Conservation (phyloP, 257 asterid genomes). For the Solanum commersonii region DNA sequence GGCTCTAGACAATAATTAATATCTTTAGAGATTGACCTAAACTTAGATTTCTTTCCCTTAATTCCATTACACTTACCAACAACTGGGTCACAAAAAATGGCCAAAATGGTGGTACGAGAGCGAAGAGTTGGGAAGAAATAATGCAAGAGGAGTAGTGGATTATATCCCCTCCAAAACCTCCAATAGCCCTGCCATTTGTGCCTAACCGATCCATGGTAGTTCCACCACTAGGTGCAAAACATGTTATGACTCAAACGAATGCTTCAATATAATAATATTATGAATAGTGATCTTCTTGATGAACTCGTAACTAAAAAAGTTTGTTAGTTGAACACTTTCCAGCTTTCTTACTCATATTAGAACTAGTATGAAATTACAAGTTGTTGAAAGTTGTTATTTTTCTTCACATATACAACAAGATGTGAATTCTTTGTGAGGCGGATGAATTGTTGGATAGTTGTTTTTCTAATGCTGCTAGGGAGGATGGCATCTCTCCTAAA, state of each 20-base stretch:
- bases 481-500: not conserved
- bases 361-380: not conserved
- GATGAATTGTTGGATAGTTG: not conserved
- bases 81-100: too few species aligned
- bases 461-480: not conserved
- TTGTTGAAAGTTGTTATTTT: not conserved
- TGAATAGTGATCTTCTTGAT: not conserved
- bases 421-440: not conserved
- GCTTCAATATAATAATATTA: not conserved
- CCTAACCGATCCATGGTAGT: not conserved
- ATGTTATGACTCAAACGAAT: not conserved
- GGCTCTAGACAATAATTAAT: not conserved
- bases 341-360: too few species aligned
- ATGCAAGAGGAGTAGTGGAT: too few species aligned
- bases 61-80: too few species aligned
- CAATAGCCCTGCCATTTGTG: not conserved
- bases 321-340: not conserved
- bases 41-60: not conserved
- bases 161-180: not conserved
- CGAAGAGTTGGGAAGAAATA: not conserved
- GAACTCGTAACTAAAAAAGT: too few species aligned
- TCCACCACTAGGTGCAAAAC: not conserved
- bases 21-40: not conserved
- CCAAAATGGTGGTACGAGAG: not conserved
- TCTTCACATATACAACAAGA: not conserved